Evolutionary conservation across 805 yeast genomes (phyloP).

Genomic region (Debaryomyces castellii): DNA sequence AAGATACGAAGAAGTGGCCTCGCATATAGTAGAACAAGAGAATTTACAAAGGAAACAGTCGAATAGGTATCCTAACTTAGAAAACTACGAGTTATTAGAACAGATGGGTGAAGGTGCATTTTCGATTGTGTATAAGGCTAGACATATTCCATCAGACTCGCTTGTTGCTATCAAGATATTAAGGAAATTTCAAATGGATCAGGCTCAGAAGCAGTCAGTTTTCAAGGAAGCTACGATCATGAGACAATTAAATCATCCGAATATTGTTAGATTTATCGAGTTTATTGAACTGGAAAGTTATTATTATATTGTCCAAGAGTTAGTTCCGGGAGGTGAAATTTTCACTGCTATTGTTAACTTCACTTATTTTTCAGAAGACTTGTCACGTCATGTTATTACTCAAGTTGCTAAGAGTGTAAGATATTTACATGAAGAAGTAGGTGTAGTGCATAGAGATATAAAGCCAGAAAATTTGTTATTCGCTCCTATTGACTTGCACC

Average conservation of each 20-base stretch:
- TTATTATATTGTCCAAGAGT: slow-evolving; percentile 71
- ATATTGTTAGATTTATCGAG: slow-evolving; percentile 63
- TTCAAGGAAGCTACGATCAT: slow-evolving; percentile 78
- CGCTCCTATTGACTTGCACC: slow-evolving; percentile 55
- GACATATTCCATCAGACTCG: slow-evolving; percentile 34
- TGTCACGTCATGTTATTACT: slow-evolving; percentile 59
- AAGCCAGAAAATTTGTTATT: slow-evolving; percentile 78
- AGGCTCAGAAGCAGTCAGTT: slow-evolving; percentile 63
- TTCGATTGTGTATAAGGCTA: slow-evolving; percentile 68
- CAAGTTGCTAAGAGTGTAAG: slow-evolving; percentile 66
- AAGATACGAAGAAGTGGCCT: slow-evolving; percentile 25
- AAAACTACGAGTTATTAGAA: slow-evolving; percentile 44
- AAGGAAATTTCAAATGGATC: slow-evolving; percentile 66
- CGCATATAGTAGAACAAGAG: slow-evolving; percentile 38
- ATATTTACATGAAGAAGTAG: slow-evolving; percentile 70
- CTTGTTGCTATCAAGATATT: slow-evolving; percentile 60
- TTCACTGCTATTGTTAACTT: slow-evolving; percentile 66
- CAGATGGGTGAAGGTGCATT: slow-evolving; percentile 83
- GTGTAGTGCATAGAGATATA: slow-evolving; percentile 80
- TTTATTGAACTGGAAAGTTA: slow-evolving; percentile 61
- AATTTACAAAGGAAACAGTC: slow-evolving; percentile 18
- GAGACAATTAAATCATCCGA: slow-evolving; percentile 62
- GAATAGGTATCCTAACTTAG: slow-evolving; percentile 35
- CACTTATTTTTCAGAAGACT: slow-evolving; percentile 65
- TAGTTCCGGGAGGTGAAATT: slow-evolving; percentile 76